phyloP scores from a whole-genome alignment of 345 rosid genomes.

The Passiflora organensis region DNA sequence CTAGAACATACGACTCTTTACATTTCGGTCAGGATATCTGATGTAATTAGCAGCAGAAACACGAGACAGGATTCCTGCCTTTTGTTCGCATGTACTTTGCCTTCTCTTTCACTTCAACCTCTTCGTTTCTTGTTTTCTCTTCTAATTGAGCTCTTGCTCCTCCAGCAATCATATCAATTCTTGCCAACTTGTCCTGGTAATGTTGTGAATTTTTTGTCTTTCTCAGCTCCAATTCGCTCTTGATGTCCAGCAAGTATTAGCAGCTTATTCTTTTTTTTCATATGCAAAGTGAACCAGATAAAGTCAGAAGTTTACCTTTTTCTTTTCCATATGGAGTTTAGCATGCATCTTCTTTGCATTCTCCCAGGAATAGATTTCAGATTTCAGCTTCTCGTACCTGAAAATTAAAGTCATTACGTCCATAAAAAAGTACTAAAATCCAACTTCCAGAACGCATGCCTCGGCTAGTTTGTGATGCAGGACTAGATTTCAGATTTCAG shows the following conservation, averaged over 20 bases:
- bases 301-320: conserved; percentile 35
- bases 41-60: conserved; percentile 48
- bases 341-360: conserved; percentile 55
- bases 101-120: conserved; percentile 43
- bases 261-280: not conserved
- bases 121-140: conserved; percentile 51
- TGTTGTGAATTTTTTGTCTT: conserved; percentile 35
- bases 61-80: conserved; percentile 33
- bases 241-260: conserved; percentile 8
- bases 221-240: conserved; percentile 63
- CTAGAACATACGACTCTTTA: too few species aligned
- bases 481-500: too few species aligned
- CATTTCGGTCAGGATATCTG: not conserved
- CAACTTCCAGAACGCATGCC: not conserved
- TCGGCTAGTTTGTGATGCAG: too few species aligned
- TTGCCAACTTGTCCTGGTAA: conserved; percentile 51
- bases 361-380: conserved; percentile 61
- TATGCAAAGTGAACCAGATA: not conserved
- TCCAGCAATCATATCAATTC: conserved; percentile 45
- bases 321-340: conserved; percentile 47
- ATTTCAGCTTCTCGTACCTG: conserved; percentile 63
- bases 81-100: conserved; percentile 39
- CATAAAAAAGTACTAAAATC: not conserved
- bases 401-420: conserved; percentile 11
- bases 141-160: conserved; percentile 59